Base-by-base conservation (phyloP, 768 basidiomycete species). In the Candolleomyces aberdarensis region DNA sequence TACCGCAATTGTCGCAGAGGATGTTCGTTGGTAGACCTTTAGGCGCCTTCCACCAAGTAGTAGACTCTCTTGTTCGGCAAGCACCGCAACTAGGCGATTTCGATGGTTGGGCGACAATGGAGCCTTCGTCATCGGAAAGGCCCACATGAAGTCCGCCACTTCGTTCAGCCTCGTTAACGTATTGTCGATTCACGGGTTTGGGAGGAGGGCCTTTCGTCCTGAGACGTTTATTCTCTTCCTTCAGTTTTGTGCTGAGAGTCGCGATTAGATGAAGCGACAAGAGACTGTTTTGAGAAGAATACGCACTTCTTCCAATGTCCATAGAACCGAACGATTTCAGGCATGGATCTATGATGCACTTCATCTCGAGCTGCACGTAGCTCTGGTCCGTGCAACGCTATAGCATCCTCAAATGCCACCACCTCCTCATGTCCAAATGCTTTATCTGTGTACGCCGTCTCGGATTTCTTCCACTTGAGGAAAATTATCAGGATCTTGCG, bases 11-110 rank as follows among this genome's bases (percentile, higher is more conserved):
- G 50, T 96, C 92, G 70, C 94, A 97, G 57, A 96, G 84, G 43
- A 94, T 83, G 61, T 80, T 82, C 1, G 89, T 89, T 0, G 80
- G 72, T n/a, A 96, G 81, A 20, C 89, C 91, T 69, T 92, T 92
- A 2, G 94, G 95, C 14, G 94, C 93, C 71, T 91, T 92, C 93
- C 93, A 97, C 94, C 94, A 97, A 3, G 74, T 76, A 41, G 80
- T 80, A 6, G 90, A 90, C 62, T 93, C 91, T 58, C 87, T 86
- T 7, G 90, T 91, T 53, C 89, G 80, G 71, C 94, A 97, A 3
- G 92, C 91, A 40, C 91, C 93, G 67, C 94, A 97, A 62, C 79
- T 84, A 31, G 78, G 83, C 41, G 79, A 75, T 68, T 79, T 86
- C 47, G 80, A 79, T 39, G 80, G 80, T 59, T 82, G 80, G 19